Evolutionary conservation across 371 early-diverging fungal genomes (phyloP).

Genomic region (Mortierella sp.): DNA sequence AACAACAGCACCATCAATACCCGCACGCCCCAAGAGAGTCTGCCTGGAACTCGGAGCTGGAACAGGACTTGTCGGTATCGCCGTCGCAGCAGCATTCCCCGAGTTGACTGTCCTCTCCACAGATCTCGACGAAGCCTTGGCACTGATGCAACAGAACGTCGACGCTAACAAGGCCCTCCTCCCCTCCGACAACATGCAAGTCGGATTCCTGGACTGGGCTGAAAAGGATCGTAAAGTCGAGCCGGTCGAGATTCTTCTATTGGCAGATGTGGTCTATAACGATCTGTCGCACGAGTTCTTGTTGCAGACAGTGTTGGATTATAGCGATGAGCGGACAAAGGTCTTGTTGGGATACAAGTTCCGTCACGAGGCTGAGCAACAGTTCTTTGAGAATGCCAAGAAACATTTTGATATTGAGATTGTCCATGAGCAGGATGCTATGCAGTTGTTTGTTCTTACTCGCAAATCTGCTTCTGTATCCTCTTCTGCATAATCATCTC

Average conservation of each 20-base stretch:
- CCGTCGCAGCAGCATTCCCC: conserved; percentile 52
- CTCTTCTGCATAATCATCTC: background rate
- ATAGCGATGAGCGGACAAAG: conserved; percentile 50
- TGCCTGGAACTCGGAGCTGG: conserved; percentile 59
- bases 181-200: conserved; percentile 45
- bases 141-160: conserved; percentile 57
- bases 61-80: conserved; percentile 57
- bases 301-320: conserved; percentile 52
- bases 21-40: conserved; percentile 23
- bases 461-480: conserved; percentile 31
- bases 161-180: conserved; percentile 46
- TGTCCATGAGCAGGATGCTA: conserved; percentile 56
- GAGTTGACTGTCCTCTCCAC: conserved; percentile 51
- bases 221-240: conserved; percentile 54
- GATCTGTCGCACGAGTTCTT: conserved; percentile 49
- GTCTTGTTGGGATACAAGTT: conserved; percentile 58
- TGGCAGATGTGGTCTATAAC: conserved; percentile 59
- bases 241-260: conserved; percentile 51
- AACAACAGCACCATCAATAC: conserved; percentile 18
- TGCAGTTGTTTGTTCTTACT: conserved; percentile 58
- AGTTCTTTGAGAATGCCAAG: conserved; percentile 55
- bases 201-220: conserved; percentile 57
- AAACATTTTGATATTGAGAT: conserved; percentile 38
- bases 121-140: conserved; percentile 52
- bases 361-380: conserved; percentile 50